Evolutionary conservation across 176 grass and related monocot genomes (phyloP).

Genomic region (Bolboschoenus planiculmis): DNA sequence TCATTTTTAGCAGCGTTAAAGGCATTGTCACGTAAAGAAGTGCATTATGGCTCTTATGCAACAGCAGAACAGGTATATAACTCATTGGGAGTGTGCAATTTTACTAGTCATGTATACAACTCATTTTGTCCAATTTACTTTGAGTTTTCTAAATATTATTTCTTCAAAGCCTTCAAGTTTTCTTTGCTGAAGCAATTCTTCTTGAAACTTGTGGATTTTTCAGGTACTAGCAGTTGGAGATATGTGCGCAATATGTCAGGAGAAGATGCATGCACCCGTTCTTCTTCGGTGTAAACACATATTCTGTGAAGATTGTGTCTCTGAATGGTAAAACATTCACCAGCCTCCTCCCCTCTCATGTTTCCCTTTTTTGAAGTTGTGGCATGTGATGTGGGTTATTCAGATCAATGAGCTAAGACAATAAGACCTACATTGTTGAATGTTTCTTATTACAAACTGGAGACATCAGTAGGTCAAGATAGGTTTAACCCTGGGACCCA

Average conservation of each 20-base stretch:
- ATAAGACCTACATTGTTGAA: not conserved
- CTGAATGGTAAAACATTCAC: conserved; percentile 59
- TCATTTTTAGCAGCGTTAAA: conserved; percentile 86
- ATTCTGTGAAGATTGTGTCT: conserved; percentile 91
- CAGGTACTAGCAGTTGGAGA: conserved; percentile 77
- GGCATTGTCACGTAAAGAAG: conserved; percentile 88
- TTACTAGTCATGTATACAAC: not conserved
- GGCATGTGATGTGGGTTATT: not conserved
- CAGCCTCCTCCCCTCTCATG: not conserved
- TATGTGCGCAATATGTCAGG: conserved; percentile 96
- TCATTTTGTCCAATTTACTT: not conserved
- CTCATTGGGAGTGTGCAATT: not conserved
- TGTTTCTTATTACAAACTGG: not conserved
- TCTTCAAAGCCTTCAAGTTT: not conserved
- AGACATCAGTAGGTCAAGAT: not conserved
- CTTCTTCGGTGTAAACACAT: conserved; percentile 96
- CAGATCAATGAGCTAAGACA: not conserved
- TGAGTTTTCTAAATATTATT: not conserved
- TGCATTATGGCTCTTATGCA: conserved; percentile 94
- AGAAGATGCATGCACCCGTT: conserved; percentile 80
- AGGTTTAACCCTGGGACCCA: not conserved
- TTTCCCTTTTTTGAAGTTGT: conserved; percentile 2
- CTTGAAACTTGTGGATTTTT: not conserved
- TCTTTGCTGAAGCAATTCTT: not conserved
- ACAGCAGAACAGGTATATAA: conserved; percentile 81